A percentile compares a stretch with the other conserved stretches of the same genome.
These are phyloP conservation scores for Cordyceps militaris DNA, from an alignment of 2,329 filamentous ascomycete species.

Conservation along the genomic window DNA sequence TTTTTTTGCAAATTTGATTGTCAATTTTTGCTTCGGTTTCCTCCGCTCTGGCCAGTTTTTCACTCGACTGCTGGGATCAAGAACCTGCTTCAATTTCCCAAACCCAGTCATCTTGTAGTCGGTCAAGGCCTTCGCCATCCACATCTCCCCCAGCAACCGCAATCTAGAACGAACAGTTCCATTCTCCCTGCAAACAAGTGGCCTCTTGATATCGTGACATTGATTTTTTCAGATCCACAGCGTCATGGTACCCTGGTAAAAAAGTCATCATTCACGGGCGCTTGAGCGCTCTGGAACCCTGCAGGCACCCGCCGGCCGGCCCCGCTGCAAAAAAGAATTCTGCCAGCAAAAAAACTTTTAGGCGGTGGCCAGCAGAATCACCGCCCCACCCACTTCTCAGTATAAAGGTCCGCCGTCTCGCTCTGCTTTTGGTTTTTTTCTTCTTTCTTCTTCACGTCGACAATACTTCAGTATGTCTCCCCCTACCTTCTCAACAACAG, in stretches of 20 bases:
- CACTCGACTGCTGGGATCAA: neutral
- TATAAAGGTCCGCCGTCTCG: constrained; percentile 35
- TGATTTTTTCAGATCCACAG: neutral
- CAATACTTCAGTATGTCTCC: constrained; percentile 50
- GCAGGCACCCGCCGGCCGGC: neutral
- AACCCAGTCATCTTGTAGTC: constrained; percentile 12
- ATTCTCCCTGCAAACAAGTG: neutral
- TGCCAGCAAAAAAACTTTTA: constrained; percentile 19
- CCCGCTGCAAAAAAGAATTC: constrained; percentile 14
- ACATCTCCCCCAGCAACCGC: constrained; percentile 6
- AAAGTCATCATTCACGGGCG: neutral
- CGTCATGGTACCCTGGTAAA: neutral
- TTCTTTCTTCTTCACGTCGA: constrained; percentile 53
- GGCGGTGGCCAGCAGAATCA: constrained; percentile 26
- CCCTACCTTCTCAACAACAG: constrained; percentile 23
- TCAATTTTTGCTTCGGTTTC: constrained; percentile 5
- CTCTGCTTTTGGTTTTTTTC: constrained; percentile 30
- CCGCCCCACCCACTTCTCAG: constrained; percentile 2
- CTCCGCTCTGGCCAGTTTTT: neutral
- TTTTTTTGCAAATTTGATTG: neutral
- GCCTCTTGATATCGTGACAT: neutral
- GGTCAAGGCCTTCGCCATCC: neutral
- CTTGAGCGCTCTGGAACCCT: neutral
- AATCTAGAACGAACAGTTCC: constrained; percentile 1
- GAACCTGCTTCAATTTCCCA: constrained; percentile 11